Percentiles rank a stretch among this genome's conserved stretches.
Conservation (phyloP, 257 asterid genomes). For the Jasminum sambac region DNA sequence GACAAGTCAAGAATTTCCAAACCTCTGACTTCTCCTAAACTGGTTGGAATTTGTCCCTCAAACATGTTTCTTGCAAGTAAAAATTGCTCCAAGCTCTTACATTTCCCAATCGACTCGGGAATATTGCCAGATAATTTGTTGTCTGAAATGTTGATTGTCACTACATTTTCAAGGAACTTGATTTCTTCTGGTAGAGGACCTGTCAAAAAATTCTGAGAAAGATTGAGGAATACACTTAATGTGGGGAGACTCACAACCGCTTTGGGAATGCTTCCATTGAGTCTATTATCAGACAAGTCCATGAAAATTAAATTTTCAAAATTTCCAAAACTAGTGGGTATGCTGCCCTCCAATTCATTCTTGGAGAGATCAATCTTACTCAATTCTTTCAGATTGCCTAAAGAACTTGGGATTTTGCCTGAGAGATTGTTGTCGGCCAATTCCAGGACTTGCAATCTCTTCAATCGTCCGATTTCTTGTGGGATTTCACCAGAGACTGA, state of each 20-base stretch:
- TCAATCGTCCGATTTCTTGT: conserved; percentile 43
- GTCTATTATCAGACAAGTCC: too few species aligned
- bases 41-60: conserved; percentile 49
- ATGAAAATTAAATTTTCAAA: conserved; percentile 29
- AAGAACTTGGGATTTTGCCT: conserved; percentile 49
- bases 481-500: conserved; percentile 54
- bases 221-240: too few species aligned
- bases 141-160: conserved; percentile 40
- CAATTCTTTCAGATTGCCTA: too few species aligned
- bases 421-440: conserved; percentile 43
- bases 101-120: conserved; percentile 41
- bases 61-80: conserved; percentile 41
- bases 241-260: conserved; percentile 38
- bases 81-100: conserved; percentile 47
- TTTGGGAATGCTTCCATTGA: conserved; percentile 47
- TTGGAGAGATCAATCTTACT: conserved; percentile 50
- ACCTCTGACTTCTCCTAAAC: conserved; percentile 38
- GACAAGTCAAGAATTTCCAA: conserved; percentile 59
- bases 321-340: conserved; percentile 38
- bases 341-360: conserved; percentile 45
- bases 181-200: too few species aligned
- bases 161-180: too few species aligned
- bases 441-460: conserved; percentile 31
- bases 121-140: conserved; percentile 43
- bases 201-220: too few species aligned